Base-by-base conservation (phyloP, 108 stramenopile genomes). In the Schizochytrium sp. region DNA sequence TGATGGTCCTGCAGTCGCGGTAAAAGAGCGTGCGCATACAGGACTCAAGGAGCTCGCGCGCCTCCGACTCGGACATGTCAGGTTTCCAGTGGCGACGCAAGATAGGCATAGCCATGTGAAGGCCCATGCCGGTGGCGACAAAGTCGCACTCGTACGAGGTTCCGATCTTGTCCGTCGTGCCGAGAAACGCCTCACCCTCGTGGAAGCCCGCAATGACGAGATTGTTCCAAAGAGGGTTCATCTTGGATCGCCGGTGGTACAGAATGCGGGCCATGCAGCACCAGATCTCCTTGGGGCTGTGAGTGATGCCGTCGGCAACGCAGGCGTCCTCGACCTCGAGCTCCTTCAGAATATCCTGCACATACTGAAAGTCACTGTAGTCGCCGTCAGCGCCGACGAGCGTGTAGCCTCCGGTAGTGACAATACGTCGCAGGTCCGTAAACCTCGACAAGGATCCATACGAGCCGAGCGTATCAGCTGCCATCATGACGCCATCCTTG, bases 221-320 rank as follows among this genome's bases (percentile, higher is more conserved):
- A 88, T 97, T 95, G 92, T 98, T 99, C 99, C 99, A 99, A 60
- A 97, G 93, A n/a, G 99, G 99, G 93, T 99, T 97, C 93, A 97
- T 95, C 88, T 97, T 97, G 89, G 96, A 93, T 23, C 94, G 51
- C 72, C 90, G 72, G 90, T 58, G 60, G 87, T 58, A 89, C 59
- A 90, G 29, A 14, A 87, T 58, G 45, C 87, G 87, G 41, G 89
- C 41, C 53, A 87, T 28, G 87, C 58, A 90, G 51, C 28, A 14
- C 87, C 89, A 91, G 3, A 92, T 48, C 90, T 94, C 93, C 2
- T 59, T 45, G 0, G 94, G 89, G 34, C 87, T 90, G 41, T 72
- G 91, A n/a, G 87, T 58, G 58, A 91, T 92, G 60, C 94, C 94
- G 58, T 94, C 94, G 47, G 94, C 93, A 44, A 83, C 72, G 69